phyloP scores from a whole-genome alignment of 176 grass and related monocot species.

The Aegilops bicornis region DNA sequence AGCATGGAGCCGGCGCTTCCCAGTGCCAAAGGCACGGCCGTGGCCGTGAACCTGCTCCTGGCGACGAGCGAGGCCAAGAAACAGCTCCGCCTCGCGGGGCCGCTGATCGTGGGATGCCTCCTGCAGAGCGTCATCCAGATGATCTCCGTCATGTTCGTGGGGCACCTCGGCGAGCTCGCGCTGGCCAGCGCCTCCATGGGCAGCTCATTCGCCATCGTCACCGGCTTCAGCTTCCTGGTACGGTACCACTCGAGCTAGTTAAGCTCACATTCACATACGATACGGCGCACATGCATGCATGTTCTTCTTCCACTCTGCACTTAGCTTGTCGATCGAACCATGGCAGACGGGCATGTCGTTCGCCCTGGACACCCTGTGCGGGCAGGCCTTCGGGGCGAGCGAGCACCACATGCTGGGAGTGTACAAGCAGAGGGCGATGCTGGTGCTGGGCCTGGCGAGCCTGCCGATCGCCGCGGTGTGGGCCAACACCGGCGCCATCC shows the following conservation, averaged over 20 bases:
- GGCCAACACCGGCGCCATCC: constrained; percentile 39
- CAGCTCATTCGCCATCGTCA: constrained; percentile 47
- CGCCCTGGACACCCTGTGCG: constrained; percentile 21
- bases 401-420: constrained; percentile 37
- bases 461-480: constrained; percentile 30
- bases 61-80: constrained; percentile 25
- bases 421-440: constrained; percentile 50
- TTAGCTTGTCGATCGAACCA: too few species aligned
- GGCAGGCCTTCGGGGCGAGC: constrained; percentile 44
- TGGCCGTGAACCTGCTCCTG: background rate
- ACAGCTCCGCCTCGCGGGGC: constrained; percentile 35
- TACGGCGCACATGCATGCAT: too few species aligned
- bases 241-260: background rate
- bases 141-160: constrained; percentile 50
- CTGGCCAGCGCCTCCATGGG: constrained; percentile 55
- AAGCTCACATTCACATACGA: too few species aligned
- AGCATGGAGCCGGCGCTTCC: background rate
- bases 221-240: constrained; percentile 54
- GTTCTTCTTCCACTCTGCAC: too few species aligned
- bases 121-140: constrained; percentile 53
- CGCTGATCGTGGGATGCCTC: constrained; percentile 33
- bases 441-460: constrained; percentile 36
- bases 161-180: constrained; percentile 42
- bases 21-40: background rate
- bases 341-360: constrained; percentile 3